Base-by-base conservation (phyloP, 768 basidiomycete genomes). In the Lentinula sp. region DNA sequence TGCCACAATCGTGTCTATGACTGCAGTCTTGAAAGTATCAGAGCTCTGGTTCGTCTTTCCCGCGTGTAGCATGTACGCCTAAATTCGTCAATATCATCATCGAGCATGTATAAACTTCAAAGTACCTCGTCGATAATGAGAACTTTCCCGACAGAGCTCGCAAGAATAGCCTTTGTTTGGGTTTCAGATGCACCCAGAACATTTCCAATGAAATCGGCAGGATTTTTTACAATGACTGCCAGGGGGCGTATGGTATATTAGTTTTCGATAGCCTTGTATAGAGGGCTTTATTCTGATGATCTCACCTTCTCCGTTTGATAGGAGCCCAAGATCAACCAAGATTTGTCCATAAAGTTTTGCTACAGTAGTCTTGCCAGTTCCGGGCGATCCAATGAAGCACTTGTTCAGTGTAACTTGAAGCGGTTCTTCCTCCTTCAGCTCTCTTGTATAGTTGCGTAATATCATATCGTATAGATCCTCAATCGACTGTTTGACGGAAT, bases 251-350 rank as follows among this genome's bases (percentile, higher is more conserved):
- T 31, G 59, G 5, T 61, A 21, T 3, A 31, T 56, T 39, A 42
- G 13, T 40, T 16, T 21, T 35, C 28, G 34, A 28, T 4, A 28
- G 28, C 28, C 13, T 39, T 39, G 9, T 37, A 18, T 21, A 5
- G 31, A 51, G 63, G 21, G 80, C 1, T 79, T 1, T 72, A 72
- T 3, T 79, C 79, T 35, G 75, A 62, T 63, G 79, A 45, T 77
- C 9, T 23, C 73, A 85, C 87, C 86, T 82, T 89, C 88, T 8
- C 85, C 85, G 45, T 86, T 87, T 67, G 84, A 87, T n/a, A 89
- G 67, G n/a, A 89, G 67, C 4, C 81, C 79, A 1, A 89, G 67
- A 53, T 87, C 85, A 0, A 75, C 80, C 11, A 89, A 69, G 50
- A 88, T 83, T 60, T 80, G 78, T 0, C 88, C 88, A 63, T 89